Evolutionary conservation across 78 protist genomes (phyloP), one percentile per base, ranked within the genome.

Genomic region (Tieghemostelium lacteum): DNA sequence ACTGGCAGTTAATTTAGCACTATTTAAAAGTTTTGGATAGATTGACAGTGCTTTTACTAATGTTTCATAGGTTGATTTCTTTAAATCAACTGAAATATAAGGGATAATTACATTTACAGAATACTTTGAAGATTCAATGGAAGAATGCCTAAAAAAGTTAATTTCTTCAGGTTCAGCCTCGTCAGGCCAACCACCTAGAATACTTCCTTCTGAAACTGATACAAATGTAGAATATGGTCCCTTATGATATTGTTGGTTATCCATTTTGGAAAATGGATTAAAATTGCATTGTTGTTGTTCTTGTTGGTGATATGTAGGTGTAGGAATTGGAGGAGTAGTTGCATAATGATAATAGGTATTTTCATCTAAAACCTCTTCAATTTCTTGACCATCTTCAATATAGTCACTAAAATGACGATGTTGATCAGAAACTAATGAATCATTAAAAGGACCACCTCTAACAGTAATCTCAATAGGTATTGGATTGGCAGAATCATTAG

Each of bases 111-210:
- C 26, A 69, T 83, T 54, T 7, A 83, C 6, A 24, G 60, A 70
- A 69, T 83, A 69, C 69, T 71, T 83, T 54, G 91, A 83, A 29
- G 91, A 83, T 60, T 83, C 91, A 42, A 83, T 83, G 1, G 91
- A 83, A 20, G 73, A 45, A 69, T 83, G 91, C 42, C 91, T 54
- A n/a, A 83, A 83, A 22, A 57, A 26, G 20, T 64, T 69, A 29
- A 83, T 69, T 45, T 83, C 91, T 17, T 83, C 91, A 69, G 34
- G 78, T 22, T 83, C 91, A 2, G 91, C 91, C 60, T 83, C 91
- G 39, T 70, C 91, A 2, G 65, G 61, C 91, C 91, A 83, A 24
- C 54, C 34, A 70, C 69, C 71, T 49, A 83, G 69, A 12, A 69
- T 70, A n/a, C n/a, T n/a, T 1, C 91, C 91, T 60, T 83, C 91